A percentile compares a stretch with the other conserved stretches of the same genome.
Conservation (phyloP, 306 rosid species). For the Cucumis cinereus region DNA sequence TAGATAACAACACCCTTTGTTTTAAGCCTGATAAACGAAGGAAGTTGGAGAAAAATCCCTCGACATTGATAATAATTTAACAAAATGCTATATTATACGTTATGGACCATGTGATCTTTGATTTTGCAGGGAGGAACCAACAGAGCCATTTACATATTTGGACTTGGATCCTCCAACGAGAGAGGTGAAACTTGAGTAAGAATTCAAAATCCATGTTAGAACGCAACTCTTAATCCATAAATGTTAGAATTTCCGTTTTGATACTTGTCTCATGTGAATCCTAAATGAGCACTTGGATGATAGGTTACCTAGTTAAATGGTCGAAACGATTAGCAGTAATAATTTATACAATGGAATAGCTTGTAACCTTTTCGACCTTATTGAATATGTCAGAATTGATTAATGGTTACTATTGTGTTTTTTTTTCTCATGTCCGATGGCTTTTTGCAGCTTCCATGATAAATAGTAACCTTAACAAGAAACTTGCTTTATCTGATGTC, state of each 20-base stretch:
- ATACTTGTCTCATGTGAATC: background rate
- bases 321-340: background rate
- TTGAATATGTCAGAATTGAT: background rate
- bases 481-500: background rate
- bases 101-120: background rate
- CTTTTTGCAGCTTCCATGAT: background rate
- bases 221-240: background rate
- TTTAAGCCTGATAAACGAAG: background rate
- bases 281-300: background rate
- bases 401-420: background rate
- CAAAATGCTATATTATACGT: background rate
- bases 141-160: slow-evolving; percentile 67
- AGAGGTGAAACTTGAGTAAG: slow-evolving; percentile 49
- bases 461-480: background rate
- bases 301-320: background rate
- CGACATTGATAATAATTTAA: background rate
- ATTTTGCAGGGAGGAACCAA: slow-evolving; percentile 75
- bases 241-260: background rate
- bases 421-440: background rate
- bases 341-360: background rate
- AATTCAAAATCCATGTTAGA: background rate
- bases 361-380: background rate
- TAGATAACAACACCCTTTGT: background rate
- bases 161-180: slow-evolving; percentile 61
- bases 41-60: background rate